These are phyloP conservation scores for Sanghuangporus sanghuang DNA, from an alignment of 1,284 basidiomycete species.

Conservation along the genomic window DNA sequence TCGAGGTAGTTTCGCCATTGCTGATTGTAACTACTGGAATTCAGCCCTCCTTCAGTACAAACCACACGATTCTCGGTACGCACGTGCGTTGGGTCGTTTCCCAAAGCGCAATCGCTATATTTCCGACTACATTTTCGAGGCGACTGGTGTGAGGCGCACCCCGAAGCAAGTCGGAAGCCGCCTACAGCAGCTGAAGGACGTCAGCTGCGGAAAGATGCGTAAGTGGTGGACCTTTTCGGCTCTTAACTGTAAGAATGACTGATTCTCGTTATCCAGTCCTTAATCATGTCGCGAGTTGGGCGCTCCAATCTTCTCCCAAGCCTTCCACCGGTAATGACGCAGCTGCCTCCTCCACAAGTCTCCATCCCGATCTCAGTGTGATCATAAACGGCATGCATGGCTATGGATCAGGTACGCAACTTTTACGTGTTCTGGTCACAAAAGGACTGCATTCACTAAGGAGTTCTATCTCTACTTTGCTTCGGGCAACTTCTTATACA, in stretches of 20 bases:
- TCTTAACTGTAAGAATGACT: neutral
- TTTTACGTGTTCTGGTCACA: neutral
- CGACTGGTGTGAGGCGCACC: conserved; percentile 58
- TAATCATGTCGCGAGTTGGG: conserved; percentile 16
- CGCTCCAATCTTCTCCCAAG: conserved; percentile 1
- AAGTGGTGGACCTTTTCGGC: conserved; percentile 27
- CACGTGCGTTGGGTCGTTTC: conserved; percentile 62
- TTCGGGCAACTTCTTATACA: neutral
- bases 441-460: neutral
- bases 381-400: neutral
- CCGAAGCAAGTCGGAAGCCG: conserved; percentile 72
- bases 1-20: neutral
- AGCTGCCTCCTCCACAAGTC: neutral
- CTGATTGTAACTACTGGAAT: neutral
- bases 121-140: conserved; percentile 59
- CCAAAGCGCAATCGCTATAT: conserved; percentile 72
- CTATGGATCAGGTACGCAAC: neutral
- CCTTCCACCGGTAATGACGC: neutral
- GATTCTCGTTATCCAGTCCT: conserved; percentile 4
- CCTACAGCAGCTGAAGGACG: conserved; percentile 65
- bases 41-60: conserved; percentile 51
- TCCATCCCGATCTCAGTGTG: neutral
- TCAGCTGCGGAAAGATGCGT: conserved; percentile 60
- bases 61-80: conserved; percentile 64
- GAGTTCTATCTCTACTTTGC: neutral